Evolutionary conservation across 306 rosid genomes (phyloP).

Genomic region (Psophocarpus tetragonolobus): DNA sequence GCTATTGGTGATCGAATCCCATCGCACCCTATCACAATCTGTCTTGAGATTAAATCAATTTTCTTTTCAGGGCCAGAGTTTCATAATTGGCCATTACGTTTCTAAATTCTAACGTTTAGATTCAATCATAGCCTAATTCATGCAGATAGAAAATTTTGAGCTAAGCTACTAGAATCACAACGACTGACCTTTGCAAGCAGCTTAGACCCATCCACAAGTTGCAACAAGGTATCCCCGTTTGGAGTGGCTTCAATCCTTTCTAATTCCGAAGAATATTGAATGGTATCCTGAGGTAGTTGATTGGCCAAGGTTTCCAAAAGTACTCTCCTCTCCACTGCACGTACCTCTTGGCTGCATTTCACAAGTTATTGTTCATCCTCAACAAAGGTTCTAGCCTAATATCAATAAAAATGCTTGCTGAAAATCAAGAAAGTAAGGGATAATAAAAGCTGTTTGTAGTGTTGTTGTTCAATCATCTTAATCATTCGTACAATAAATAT

Average conservation of each 20-base stretch:
- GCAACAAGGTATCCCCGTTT: slow-evolving; percentile 57
- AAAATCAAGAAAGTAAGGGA: not conserved
- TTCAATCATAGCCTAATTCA: not conserved
- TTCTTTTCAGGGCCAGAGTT: not conserved
- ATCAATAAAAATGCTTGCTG: not conserved
- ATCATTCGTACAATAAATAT: too few species aligned
- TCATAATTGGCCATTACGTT: not conserved
- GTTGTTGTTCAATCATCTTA: too few species aligned
- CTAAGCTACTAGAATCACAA: not conserved
- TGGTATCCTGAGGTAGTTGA: slow-evolving; percentile 54
- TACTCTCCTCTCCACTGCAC: slow-evolving; percentile 84
- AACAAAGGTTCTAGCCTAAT: not conserved
- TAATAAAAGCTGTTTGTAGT: too few species aligned
- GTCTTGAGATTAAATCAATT: slow-evolving; percentile 12
- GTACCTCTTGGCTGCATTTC: slow-evolving; percentile 82
- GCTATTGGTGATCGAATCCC: slow-evolving; percentile 87
- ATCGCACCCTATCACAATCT: slow-evolving; percentile 91
- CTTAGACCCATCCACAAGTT: slow-evolving; percentile 68
- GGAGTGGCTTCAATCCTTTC: slow-evolving; percentile 50
- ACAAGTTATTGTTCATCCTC: not conserved
- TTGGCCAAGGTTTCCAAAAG: slow-evolving; percentile 79
- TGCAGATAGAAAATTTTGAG: not conserved
- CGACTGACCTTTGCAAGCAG: slow-evolving; percentile 66
- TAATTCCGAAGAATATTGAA: slow-evolving; percentile 72
- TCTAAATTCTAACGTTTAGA: not conserved